Percentiles rank a stretch among this genome's conserved stretches.
Evolutionary conservation across 2,329 filamentous ascomycete genomes (phyloP).

Genomic region (Fusarium verrucosum): DNA sequence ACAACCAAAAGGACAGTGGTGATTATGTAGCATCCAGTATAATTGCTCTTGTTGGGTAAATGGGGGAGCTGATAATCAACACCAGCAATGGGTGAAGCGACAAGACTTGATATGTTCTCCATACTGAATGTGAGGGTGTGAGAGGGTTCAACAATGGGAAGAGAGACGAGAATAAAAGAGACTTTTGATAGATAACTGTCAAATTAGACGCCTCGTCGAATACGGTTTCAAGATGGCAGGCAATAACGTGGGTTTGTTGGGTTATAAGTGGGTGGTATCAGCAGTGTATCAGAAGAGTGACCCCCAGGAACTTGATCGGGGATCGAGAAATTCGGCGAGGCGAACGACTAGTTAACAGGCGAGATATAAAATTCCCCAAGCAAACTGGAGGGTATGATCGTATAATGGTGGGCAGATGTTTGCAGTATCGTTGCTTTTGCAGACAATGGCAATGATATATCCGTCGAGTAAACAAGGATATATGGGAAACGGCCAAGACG

Average conservation of each 20-base stretch:
- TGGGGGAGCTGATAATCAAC: slow-evolving; percentile 38
- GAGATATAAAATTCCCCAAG: slow-evolving; percentile 10
- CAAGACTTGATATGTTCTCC: slow-evolving; percentile 36
- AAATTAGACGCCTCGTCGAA: background rate
- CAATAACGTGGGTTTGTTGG: slow-evolving; percentile 13
- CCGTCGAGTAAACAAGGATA: background rate
- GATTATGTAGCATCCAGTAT: slow-evolving; percentile 55
- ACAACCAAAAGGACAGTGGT: slow-evolving; percentile 50
- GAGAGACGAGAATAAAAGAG: background rate
- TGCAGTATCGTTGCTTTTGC: slow-evolving; percentile 1
- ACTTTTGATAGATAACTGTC: slow-evolving; percentile 14
- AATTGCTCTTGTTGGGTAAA: slow-evolving; percentile 42
- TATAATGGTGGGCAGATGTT: background rate
- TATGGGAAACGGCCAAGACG: slow-evolving; percentile 4
- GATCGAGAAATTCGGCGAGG: slow-evolving; percentile 22
- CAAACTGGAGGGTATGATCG: slow-evolving; percentile 6
- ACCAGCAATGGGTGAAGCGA: slow-evolving; percentile 22
- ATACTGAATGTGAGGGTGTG: slow-evolving; percentile 19
- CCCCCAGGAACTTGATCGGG: slow-evolving; percentile 14
- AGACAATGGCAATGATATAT: background rate
- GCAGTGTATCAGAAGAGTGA: slow-evolving; percentile 29
- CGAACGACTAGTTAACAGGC: slow-evolving; percentile 18
- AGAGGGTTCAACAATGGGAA: slow-evolving; percentile 1
- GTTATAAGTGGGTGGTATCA: slow-evolving; percentile 35
- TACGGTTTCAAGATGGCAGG: slow-evolving; percentile 9